Evolutionary conservation across 345 rosid species (phyloP).

Genomic region (Gossypium herbaceum): DNA sequence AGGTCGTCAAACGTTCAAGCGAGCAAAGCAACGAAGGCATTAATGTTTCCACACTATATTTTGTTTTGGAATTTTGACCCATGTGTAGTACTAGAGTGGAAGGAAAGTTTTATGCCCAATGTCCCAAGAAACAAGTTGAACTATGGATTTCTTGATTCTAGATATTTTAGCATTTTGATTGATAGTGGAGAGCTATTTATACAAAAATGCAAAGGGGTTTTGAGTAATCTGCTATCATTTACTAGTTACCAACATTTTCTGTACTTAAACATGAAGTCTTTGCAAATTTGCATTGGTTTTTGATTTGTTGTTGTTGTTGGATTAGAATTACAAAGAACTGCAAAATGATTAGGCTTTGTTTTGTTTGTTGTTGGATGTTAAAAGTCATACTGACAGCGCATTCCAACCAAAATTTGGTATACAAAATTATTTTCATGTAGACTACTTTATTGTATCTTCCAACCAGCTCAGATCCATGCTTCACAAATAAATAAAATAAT

Average conservation of each 20-base stretch:
- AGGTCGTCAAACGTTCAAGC: conserved; percentile 47
- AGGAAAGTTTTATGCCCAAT: background rate
- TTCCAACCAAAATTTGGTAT: background rate
- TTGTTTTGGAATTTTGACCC: background rate
- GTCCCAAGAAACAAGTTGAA: background rate
- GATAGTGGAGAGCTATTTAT: background rate
- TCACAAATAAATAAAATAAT: background rate
- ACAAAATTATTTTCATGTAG: background rate
- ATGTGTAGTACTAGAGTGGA: background rate
- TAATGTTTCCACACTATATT: conserved; percentile 18
- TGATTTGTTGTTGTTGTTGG: background rate
- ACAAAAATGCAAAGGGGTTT: background rate
- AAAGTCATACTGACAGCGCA: background rate
- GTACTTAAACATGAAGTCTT: background rate
- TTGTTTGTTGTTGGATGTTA: background rate
- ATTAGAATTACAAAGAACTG: background rate
- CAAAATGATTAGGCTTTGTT: background rate
- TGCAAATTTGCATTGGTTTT: background rate
- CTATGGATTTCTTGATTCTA: background rate
- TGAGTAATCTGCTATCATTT: background rate
- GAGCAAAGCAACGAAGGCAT: conserved; percentile 60
- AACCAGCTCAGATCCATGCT: background rate
- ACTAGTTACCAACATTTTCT: background rate
- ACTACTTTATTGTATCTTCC: background rate
- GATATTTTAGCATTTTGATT: background rate